Percentiles rank a stretch among this genome's conserved stretches.
phyloP scores from a whole-genome alignment of 768 basidiomycete species.

The Trametes punicea region DNA sequence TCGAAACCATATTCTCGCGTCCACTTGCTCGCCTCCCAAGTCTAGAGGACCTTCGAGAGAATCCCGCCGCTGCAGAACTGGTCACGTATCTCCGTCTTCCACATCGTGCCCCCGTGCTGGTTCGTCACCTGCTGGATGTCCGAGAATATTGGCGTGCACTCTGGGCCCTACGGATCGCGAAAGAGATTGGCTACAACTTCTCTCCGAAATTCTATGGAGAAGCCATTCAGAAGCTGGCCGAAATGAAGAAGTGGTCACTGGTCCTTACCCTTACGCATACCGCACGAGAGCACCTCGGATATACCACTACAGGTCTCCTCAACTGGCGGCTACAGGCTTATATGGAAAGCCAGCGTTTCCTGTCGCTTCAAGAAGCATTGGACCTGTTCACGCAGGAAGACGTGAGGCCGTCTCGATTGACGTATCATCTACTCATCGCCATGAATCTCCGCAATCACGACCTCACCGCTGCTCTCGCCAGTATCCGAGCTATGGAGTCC shows the following conservation, averaged over 20 bases:
- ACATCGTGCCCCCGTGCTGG: neutral
- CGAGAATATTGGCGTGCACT: constrained; percentile 40
- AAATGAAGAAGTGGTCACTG: constrained; percentile 45
- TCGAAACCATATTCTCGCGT: neutral
- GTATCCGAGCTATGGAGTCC: constrained; percentile 53
- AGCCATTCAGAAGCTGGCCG: constrained; percentile 48
- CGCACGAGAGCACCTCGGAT: constrained; percentile 47
- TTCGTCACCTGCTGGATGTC: constrained; percentile 9
- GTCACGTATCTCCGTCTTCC: constrained; percentile 5
- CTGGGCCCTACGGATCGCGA: constrained; percentile 45
- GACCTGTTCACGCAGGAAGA: constrained; percentile 46
- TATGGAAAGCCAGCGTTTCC: constrained; percentile 51
- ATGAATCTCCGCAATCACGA: constrained; percentile 70
- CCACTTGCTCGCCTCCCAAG: neutral
- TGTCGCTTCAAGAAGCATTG: constrained; percentile 42
- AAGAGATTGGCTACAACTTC: constrained; percentile 46
- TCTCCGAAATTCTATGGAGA: constrained; percentile 58
- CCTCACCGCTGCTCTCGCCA: constrained; percentile 50
- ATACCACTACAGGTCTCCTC: constrained; percentile 53
- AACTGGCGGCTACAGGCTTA: constrained; percentile 69
- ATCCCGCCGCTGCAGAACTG: neutral
- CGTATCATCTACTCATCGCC: constrained; percentile 66
- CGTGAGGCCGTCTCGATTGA: constrained; percentile 52
- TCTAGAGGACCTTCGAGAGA: neutral
- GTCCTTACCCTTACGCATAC: constrained; percentile 48